A percentile compares a stretch with the other conserved stretches of the same genome.
phyloP scores from a whole-genome alignment of 768 basidiomycete genomes.

The Suillus hirtellus region DNA sequence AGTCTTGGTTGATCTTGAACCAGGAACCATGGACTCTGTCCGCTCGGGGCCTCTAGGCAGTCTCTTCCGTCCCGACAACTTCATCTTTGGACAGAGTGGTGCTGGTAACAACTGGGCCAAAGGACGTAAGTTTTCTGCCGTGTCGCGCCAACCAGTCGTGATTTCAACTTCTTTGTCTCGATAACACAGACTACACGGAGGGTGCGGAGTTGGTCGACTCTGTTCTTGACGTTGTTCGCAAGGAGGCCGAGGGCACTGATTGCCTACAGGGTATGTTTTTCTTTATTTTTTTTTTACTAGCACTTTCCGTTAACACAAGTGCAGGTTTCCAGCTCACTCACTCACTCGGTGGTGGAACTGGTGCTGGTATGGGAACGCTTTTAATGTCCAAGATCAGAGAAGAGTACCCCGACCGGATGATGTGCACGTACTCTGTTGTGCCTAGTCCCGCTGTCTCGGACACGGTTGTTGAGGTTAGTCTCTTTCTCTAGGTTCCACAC shows the following conservation, averaged over 20 bases:
- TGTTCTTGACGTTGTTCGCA: conserved; percentile 97
- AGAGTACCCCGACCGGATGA: conserved; percentile 99
- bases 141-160: not conserved
- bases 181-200: conserved; percentile 72
- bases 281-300: conserved; percentile 8
- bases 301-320: conserved; percentile 10
- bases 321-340: conserved; percentile 98
- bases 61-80: conserved; percentile 98
- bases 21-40: conserved; percentile 93
- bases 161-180: not conserved
- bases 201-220: conserved; percentile 99
- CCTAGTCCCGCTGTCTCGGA: conserved; percentile 97
- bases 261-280: conserved; percentile 87
- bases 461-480: conserved; percentile 88
- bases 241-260: conserved; percentile 97
- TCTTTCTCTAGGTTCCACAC: not conserved
- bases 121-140: conserved; percentile 72
- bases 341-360: conserved; percentile 98
- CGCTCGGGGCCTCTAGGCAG: conserved; percentile 87
- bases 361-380: conserved; percentile 99
- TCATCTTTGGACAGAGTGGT: conserved; percentile 96
- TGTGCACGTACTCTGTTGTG: conserved; percentile 99
- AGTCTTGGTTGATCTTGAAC: conserved; percentile 96
- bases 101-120: conserved; percentile 99
- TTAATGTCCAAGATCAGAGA: conserved; percentile 99